A percentile compares a stretch with the other conserved stretches of the same genome.
Conservation (phyloP, 768 basidiomycete species). For the Auriscalpium orientale region DNA sequence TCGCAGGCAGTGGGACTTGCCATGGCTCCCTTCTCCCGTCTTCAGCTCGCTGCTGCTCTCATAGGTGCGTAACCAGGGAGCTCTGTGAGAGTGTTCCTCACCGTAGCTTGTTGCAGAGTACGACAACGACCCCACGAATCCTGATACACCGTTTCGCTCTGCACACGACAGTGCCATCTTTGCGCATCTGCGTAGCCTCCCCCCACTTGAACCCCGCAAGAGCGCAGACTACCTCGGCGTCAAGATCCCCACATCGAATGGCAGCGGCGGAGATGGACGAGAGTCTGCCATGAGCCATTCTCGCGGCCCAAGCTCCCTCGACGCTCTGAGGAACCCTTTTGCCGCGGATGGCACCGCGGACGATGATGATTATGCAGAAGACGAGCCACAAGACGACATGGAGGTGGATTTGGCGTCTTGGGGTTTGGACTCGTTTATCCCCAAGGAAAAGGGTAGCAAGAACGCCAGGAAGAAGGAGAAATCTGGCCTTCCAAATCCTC, state of each 20-base stretch:
- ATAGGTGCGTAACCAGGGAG: conserved; percentile 45
- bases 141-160: conserved; percentile 48
- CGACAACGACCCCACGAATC: conserved; percentile 78
- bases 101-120: conserved; percentile 51
- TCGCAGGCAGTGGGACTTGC: background rate
- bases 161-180: conserved; percentile 86
- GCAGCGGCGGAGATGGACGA: conserved; percentile 9
- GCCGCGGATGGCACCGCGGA: conserved; percentile 52
- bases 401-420: conserved; percentile 81
- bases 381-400: conserved; percentile 42
- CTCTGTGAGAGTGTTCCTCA: background rate
- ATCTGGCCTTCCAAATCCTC: conserved; percentile 37
- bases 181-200: conserved; percentile 58
- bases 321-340: conserved; percentile 69
- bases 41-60: conserved; percentile 81
- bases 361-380: conserved; percentile 42
- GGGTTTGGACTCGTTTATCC: conserved; percentile 74
- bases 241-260: conserved; percentile 54
- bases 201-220: conserved; percentile 42
- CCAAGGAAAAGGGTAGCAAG: conserved; percentile 51
- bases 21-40: conserved; percentile 59
- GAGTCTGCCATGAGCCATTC: conserved; percentile 43
- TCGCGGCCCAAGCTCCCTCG: conserved; percentile 50
- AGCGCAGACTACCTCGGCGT: conserved; percentile 63
- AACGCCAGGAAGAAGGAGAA: conserved; percentile 28